These are phyloP conservation scores for Oemleria cerasiformis DNA, from an alignment of 306 rosid species.

Conservation along the genomic window DNA sequence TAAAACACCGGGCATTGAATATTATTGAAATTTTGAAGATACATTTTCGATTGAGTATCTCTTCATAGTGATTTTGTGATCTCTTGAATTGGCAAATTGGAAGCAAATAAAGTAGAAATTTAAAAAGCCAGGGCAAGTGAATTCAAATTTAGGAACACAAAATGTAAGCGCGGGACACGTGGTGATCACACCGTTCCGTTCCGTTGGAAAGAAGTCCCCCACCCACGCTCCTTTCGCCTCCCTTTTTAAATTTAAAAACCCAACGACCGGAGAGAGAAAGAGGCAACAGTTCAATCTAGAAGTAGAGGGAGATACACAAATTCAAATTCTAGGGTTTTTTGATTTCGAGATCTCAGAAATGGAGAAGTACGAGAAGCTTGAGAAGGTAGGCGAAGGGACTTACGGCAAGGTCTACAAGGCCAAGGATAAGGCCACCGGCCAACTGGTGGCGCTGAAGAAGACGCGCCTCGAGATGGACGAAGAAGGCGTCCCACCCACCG, in stretches of 20 bases:
- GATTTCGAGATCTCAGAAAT: constrained; percentile 21
- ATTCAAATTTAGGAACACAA: not conserved
- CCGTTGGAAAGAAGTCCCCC: not conserved
- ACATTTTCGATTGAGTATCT: too few relatives aligned
- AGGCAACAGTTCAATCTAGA: constrained; percentile 1
- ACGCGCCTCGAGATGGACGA: constrained; percentile 94
- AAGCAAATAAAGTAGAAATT: not conserved
- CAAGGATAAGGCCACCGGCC: constrained; percentile 67
- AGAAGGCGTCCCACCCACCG: constrained; percentile 94
- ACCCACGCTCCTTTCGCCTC: not conserved
- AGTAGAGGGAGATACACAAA: not conserved
- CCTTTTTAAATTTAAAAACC: not conserved
- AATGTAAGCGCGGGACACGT: not conserved
- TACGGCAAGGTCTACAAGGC: constrained; percentile 98
- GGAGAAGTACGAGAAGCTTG: constrained; percentile 95
- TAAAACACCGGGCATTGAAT: too few relatives aligned
- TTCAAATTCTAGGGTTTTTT: constrained; percentile 15
- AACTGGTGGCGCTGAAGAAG: constrained; percentile 81
- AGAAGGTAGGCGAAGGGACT: constrained; percentile 96
- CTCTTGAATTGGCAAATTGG: not conserved
- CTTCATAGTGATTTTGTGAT: not conserved
- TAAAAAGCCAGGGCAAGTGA: not conserved
- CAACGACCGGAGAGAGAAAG: not conserved
- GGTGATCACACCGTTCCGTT: not conserved
- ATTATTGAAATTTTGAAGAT: not conserved